Evolutionary conservation across 805 yeast genomes (phyloP), one percentile per base, ranked within the genome.

Genomic region (Torulaspora maleeae): DNA sequence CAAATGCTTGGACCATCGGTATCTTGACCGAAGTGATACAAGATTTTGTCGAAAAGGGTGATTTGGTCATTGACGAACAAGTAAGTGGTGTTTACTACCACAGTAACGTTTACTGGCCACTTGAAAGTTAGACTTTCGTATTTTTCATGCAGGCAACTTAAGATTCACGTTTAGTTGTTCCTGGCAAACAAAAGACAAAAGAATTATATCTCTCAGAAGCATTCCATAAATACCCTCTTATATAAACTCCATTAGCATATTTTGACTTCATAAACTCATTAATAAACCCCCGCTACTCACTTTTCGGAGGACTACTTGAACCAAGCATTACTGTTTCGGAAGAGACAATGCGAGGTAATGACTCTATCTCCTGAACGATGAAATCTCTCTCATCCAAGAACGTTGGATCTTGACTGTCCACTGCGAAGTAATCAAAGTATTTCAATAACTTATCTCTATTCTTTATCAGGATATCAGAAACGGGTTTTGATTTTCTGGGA

Each of bases 401-500:
- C 24, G 74, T 73, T 13, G 79, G 72, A 58, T 83, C 86, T 53
- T 78, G 73, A 58, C 80, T 68, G 36, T 76, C 74, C 30, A 72
- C 76, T 10, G 79, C 74, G 60, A 89, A 86, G 30, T 73, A 75
- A 38, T 77, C 76, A 48, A 91, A 75, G 60, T 86, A 88, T 27
- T 73, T 72, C 30, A 90, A 64, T 50, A 91, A 75, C 58, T 85
- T 86, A 33, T 79, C 84, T 58, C 88, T 80, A 65, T 93, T 93
- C 60, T 90, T 89, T 37, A 82, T 78, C 53, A 93, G 71, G 16
- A 91, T 85, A 64, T 91, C 96, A 43, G 77, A 68, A 2, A 93
- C 80, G 6, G 83, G 79, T 62, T 83, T 88, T 2, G 88, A 74
- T 63, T 90, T 90, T 51, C 83, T 81, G 4, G 99, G 99, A 65